Conservation (phyloP, 805 yeast genomes). For the Yarrowia deformans region DNA sequence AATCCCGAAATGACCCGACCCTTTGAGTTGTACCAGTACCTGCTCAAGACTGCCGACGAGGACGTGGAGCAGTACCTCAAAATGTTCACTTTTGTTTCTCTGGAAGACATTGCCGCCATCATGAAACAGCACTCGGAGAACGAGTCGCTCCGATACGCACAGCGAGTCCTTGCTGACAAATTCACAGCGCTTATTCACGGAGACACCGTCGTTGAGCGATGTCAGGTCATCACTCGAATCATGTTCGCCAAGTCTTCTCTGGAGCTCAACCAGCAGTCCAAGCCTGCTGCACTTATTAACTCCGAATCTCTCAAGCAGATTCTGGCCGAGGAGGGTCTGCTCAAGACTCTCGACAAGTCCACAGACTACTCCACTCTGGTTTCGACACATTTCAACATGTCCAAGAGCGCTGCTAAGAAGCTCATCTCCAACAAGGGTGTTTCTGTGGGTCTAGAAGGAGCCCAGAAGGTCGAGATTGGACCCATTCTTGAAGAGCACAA, state of each 20-base stretch:
- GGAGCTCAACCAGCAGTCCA: constrained; percentile 48
- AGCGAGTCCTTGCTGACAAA: constrained; percentile 78
- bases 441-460: constrained; percentile 64
- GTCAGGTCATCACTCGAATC: constrained; percentile 67
- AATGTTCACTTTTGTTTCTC: constrained; percentile 80
- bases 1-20: constrained; percentile 77
- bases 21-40: constrained; percentile 83
- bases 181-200: constrained; percentile 91
- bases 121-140: constrained; percentile 60
- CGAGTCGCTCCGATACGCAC: constrained; percentile 76
- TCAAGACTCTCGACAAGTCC: constrained; percentile 51
- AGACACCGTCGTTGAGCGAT: constrained; percentile 68
- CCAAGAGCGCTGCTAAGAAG: constrained; percentile 63
- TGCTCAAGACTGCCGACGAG: constrained; percentile 78
- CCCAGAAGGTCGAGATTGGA: constrained; percentile 39
- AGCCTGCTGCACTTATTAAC: constrained; percentile 50
- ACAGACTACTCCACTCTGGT: constrained; percentile 59
- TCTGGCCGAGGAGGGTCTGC: constrained; percentile 65
- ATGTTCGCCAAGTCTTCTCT: constrained; percentile 64
- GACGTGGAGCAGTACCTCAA: constrained; percentile 73
- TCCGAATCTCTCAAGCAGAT: constrained; percentile 59
- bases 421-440: constrained; percentile 75
- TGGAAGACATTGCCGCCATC: constrained; percentile 62
- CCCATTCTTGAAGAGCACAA: constrained; percentile 59
- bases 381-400: constrained; percentile 54